Percentiles rank a stretch among this genome's conserved stretches.
These are phyloP conservation scores for Hypoxylon sp. DNA, from an alignment of 2,329 filamentous ascomycete species.

Conservation along the genomic window DNA sequence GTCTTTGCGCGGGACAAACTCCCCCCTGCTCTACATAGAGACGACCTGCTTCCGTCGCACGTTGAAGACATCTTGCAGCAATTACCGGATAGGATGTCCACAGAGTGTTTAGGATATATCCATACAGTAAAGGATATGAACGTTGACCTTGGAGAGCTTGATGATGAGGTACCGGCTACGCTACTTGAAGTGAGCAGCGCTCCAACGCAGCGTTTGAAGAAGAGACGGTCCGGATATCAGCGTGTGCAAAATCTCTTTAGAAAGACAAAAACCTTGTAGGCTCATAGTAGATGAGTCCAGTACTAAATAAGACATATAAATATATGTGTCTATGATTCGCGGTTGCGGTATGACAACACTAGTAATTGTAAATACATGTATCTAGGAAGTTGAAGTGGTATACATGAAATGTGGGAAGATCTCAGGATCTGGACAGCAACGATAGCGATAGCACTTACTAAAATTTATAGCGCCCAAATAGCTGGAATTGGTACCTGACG, in stretches of 20 bases:
- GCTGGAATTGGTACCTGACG: slow-evolving; percentile 2
- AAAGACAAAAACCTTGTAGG: too few relatives aligned
- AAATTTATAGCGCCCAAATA: not conserved
- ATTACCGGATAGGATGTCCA: slow-evolving; percentile 27
- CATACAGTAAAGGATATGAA: slow-evolving; percentile 32
- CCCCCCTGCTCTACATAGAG: slow-evolving; percentile 22
- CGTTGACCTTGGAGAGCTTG: slow-evolving; percentile 26
- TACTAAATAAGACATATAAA: too few relatives aligned
- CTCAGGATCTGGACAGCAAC: too few relatives aligned
- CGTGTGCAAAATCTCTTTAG: slow-evolving; percentile 16
- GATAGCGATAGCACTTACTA: too few relatives aligned
- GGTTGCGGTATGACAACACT: too few relatives aligned
- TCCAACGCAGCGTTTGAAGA: not conserved
- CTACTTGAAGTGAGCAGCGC: slow-evolving; percentile 33
- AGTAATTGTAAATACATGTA: not conserved
- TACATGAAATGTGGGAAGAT: too few relatives aligned
- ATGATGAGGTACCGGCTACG: slow-evolving; percentile 28
- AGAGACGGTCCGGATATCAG: slow-evolving; percentile 1
- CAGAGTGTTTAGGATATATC: slow-evolving; percentile 25
- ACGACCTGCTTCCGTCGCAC: slow-evolving; percentile 35
- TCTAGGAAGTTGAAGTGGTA: too few relatives aligned
- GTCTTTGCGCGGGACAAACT: slow-evolving; percentile 35
- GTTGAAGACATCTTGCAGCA: slow-evolving; percentile 34
- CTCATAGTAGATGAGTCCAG: too few relatives aligned
- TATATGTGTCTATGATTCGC: too few relatives aligned